These are phyloP conservation scores for Lachnellula suecica DNA, from an alignment of 2,329 filamentous ascomycete genomes.

Conservation along the genomic window DNA sequence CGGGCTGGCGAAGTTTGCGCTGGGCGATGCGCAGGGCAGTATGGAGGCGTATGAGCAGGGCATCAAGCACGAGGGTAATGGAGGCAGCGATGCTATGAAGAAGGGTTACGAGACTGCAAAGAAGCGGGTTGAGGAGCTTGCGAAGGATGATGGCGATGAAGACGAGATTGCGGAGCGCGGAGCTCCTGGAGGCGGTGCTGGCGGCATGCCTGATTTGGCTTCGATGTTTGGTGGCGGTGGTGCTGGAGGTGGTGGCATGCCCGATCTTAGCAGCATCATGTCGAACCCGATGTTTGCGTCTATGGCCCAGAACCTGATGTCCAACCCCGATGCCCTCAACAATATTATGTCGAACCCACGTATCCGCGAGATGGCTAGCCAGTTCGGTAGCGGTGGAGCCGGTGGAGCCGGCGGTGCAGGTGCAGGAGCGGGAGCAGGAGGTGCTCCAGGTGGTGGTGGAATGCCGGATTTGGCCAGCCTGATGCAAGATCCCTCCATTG, in stretches of 20 bases:
- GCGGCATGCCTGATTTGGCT: conserved; percentile 72
- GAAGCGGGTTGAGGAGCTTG: conserved; percentile 77
- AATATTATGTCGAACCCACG: conserved; percentile 94
- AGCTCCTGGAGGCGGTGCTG: conserved; percentile 46
- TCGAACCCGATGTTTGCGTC: conserved; percentile 96
- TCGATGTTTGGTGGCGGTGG: conserved; percentile 69
- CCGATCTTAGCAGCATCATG: conserved; percentile 85
- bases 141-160: conserved; percentile 47
- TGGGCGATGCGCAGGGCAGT: conserved; percentile 85
- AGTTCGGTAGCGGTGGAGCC: conserved; percentile 64
- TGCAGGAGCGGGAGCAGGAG: too few species aligned
- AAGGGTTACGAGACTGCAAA: conserved; percentile 94
- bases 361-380: conserved; percentile 81
- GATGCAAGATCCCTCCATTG: conserved; percentile 91
- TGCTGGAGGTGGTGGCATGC: conserved; percentile 75
- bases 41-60: conserved; percentile 95
- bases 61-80: conserved; percentile 90
- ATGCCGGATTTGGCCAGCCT: conserved; percentile 84
- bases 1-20: conserved; percentile 85
- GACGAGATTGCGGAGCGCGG: conserved; percentile 52
- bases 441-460: conserved; percentile 70
- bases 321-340: conserved; percentile 87
- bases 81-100: conserved; percentile 95
- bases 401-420: conserved; percentile 43
- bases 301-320: conserved; percentile 98